Evolutionary conservation across 2,329 filamentous ascomycete genomes (phyloP).

Genomic region (Alternaria dauci): DNA sequence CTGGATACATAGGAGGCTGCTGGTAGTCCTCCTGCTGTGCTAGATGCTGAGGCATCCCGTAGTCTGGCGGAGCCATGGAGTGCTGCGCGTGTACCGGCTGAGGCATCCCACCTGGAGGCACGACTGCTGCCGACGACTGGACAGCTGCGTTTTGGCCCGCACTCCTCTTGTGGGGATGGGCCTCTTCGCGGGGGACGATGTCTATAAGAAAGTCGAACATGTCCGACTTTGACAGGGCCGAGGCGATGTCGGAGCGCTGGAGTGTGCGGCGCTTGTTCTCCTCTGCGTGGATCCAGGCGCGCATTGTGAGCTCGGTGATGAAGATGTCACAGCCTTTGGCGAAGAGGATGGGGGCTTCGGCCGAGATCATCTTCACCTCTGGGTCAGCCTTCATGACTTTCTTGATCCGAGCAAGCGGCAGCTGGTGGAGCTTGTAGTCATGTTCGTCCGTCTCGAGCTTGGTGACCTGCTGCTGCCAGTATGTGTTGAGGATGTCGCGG

Average conservation of each 20-base stretch:
- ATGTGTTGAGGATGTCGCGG: slow-evolving; percentile 96
- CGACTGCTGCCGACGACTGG: slow-evolving; percentile 52
- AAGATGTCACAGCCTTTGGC: slow-evolving; percentile 99
- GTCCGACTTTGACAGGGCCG: slow-evolving; percentile 93
- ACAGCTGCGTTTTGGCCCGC: slow-evolving; percentile 50
- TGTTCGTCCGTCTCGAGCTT: slow-evolving; percentile 94
- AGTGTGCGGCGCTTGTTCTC: slow-evolving; percentile 97
- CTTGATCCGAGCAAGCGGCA: slow-evolving; percentile 97
- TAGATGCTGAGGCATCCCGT: slow-evolving; percentile 67
- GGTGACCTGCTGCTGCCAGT: slow-evolving; percentile 98
- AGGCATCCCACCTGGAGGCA: slow-evolving; percentile 44
- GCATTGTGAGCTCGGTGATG: slow-evolving; percentile 98
- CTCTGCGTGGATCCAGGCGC: slow-evolving; percentile 98
- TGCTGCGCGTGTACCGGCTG: slow-evolving; percentile 59
- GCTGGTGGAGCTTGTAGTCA: slow-evolving; percentile 97
- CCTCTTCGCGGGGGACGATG: slow-evolving; percentile 96
- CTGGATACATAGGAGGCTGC: slow-evolving; percentile 81
- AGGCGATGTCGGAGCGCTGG: slow-evolving; percentile 95
- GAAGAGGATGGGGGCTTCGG: slow-evolving; percentile 96
- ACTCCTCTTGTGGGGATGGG: slow-evolving; percentile 79
- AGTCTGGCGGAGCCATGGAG: slow-evolving; percentile 64
- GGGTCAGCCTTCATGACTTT: slow-evolving; percentile 99
- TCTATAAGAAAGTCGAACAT: slow-evolving; percentile 99
- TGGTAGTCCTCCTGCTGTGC: slow-evolving; percentile 74
- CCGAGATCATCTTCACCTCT: slow-evolving; percentile 99